Evolutionary conservation across 2,329 filamentous ascomycete species (phyloP), one percentile per base, ranked within the genome.

Genomic region (Zymoseptoria pseudotritici): DNA sequence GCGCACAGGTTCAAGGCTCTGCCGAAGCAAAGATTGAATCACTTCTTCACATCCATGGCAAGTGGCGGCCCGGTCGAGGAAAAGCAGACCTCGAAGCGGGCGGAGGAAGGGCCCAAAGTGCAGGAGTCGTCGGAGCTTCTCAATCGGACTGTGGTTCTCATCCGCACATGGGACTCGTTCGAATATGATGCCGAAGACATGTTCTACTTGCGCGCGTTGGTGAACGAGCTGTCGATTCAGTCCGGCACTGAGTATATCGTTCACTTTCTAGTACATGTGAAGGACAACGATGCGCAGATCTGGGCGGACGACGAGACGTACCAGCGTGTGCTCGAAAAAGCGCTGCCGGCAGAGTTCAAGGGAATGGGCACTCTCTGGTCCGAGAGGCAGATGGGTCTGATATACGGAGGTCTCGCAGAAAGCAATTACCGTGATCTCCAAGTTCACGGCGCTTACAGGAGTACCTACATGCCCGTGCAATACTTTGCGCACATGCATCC

Each of bases 381-480:
- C 2, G 79, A 81, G 67, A 69, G 77, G 4, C 79, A 82, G 67
- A 82, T 82, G 61, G 83, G 83, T n/a, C 71, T 81, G 13, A 76
- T 81, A 58, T 82, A 82, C 54, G 77, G 77, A 24, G 79, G 79
- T 10, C 61, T 81, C 0, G 78, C 81, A 49, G 79, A 81, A 49
- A 75, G 72, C 42, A 75, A 75, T 65, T 81, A 82, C 64, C 79
- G 77, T 13, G 81, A 84, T 56, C 79, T 89, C 26, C 86, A 88
- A 54, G 86, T 88, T 2, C 86, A 90, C 55, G 89, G 89, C 26
- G 80, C 75, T 1, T 83, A 83, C 74, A 83, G 88, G 56, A 92
- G 90, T 58, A 84, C 94, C 9, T 91, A 91, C 69, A 96, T 97
- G 90, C 91, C 92, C 0, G 86, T 97, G 78, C 92, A 97, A 71